These are phyloP conservation scores for Moesziomyces antarcticus DNA, from an alignment of 1,284 basidiomycete genomes.

Conservation along the genomic window DNA sequence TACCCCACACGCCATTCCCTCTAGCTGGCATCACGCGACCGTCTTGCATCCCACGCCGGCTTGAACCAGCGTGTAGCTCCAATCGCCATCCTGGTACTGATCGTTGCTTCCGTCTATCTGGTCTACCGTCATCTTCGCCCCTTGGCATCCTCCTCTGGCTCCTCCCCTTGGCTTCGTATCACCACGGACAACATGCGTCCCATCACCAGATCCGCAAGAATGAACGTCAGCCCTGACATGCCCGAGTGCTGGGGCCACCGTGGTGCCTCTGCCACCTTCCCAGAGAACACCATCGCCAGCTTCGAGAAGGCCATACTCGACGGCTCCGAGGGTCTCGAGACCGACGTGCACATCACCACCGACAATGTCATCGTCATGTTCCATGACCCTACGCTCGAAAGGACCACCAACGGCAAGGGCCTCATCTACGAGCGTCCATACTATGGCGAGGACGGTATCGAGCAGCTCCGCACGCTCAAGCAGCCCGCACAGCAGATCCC, in stretches of 20 bases:
- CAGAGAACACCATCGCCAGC: conserved; percentile 66
- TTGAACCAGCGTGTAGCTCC: conserved; percentile 8
- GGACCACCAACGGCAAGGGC: conserved; percentile 73
- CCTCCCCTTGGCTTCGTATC: conserved; percentile 2
- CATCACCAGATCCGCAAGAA: conserved; percentile 55
- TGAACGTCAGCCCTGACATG: conserved; percentile 48
- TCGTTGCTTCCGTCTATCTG: conserved; percentile 28
- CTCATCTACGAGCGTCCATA: conserved; percentile 71
- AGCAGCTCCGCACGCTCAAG: conserved; percentile 83
- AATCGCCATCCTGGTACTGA: conserved; percentile 34
- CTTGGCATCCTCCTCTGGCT: conserved; percentile 1
- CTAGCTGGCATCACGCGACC: not conserved
- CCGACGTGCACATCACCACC: conserved; percentile 94
- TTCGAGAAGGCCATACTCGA: conserved; percentile 65
- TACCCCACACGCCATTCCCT: not conserved
- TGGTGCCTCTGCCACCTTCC: conserved; percentile 66
- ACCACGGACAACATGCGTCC: conserved; percentile 46
- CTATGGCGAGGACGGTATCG: conserved; percentile 74
- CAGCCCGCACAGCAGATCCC: conserved; percentile 74
- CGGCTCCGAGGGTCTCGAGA: conserved; percentile 66
- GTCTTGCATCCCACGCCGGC: conserved; percentile 6
- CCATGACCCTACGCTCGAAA: conserved; percentile 80
- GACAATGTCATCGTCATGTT: conserved; percentile 94
- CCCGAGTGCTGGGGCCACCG: conserved; percentile 66
- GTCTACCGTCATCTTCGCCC: conserved; percentile 17